A percentile compares a stretch with the other conserved stretches of the same genome.
These are phyloP conservation scores for Mimosa pudica DNA, from an alignment of 306 rosid genomes.

Conservation along the genomic window DNA sequence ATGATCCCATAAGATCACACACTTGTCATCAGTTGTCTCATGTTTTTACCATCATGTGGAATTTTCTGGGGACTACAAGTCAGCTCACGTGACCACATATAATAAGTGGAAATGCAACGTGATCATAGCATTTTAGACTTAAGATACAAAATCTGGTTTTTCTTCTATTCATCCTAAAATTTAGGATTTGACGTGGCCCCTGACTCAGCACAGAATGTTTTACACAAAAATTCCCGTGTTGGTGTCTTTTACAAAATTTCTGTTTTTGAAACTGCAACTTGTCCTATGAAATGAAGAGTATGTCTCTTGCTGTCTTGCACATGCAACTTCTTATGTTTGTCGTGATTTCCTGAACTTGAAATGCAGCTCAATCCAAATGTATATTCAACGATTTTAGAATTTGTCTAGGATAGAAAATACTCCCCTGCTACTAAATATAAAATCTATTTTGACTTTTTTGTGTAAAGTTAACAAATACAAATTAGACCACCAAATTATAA, in stretches of 20 bases:
- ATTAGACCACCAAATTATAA: too few species aligned
- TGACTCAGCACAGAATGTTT: neutral
- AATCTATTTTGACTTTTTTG: too few species aligned
- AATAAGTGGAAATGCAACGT: neutral
- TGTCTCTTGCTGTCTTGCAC: neutral
- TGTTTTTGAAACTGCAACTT: neutral
- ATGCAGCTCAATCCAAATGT: neutral
- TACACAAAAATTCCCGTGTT: too few species aligned
- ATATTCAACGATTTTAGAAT: neutral
- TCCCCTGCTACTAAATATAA: too few species aligned
- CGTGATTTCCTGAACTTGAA: neutral
- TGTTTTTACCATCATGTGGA: neutral
- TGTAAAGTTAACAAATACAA: too few species aligned
- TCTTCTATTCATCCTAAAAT: neutral
- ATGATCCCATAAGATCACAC: neutral
- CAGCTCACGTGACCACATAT: neutral
- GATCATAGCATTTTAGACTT: neutral
- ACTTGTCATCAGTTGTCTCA: neutral
- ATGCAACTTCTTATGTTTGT: neutral
- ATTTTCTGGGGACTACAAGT: neutral
- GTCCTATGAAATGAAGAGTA: neutral
- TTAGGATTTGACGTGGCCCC: neutral
- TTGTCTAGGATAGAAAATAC: too few species aligned
- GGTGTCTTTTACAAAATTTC: neutral
- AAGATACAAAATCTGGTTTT: neutral